phyloP scores from a whole-genome alignment of 106 monocot species.

The Acorus calamus region DNA sequence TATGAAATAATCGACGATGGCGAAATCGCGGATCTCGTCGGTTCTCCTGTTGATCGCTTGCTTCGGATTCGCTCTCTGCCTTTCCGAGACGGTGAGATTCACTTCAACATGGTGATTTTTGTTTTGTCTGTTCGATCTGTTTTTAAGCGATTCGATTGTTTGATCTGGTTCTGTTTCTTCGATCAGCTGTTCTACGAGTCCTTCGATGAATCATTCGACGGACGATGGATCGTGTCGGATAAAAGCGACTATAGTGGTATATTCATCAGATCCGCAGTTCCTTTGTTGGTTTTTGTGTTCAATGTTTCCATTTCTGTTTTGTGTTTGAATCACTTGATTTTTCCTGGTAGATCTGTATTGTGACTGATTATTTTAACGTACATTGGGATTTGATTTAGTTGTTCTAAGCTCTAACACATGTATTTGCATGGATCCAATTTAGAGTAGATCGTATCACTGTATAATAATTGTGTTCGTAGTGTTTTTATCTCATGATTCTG shows the following conservation, averaged over 20 bases:
- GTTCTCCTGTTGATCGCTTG: constrained; percentile 22
- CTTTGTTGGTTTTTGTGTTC: no score
- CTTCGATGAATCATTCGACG: constrained; percentile 73
- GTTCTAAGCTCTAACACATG: no score
- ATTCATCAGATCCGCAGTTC: neutral
- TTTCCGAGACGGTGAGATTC: constrained; percentile 22
- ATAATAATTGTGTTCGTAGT: no score
- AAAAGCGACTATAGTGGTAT: constrained; percentile 84
- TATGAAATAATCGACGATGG: constrained; percentile 4
- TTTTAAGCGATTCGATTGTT: neutral
- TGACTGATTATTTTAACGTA: no score
- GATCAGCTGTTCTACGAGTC: constrained; percentile 72
- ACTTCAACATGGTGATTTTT: neutral
- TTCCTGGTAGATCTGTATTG: no score
- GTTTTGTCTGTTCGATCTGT: neutral
- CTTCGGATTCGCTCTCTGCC: constrained; percentile 49
- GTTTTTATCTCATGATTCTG: no score
- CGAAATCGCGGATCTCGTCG: constrained; percentile 6
- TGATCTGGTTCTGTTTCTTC: neutral
- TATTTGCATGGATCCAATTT: no score
- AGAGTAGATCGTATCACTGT: no score
- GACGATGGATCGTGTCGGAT: constrained; percentile 67
- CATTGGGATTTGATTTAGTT: no score
- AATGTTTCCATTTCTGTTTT: neutral
- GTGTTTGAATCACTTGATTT: neutral